These are phyloP conservation scores for Helotiales sp. DNA, from an alignment of 2,329 filamentous ascomycete genomes.

Conservation along the genomic window DNA sequence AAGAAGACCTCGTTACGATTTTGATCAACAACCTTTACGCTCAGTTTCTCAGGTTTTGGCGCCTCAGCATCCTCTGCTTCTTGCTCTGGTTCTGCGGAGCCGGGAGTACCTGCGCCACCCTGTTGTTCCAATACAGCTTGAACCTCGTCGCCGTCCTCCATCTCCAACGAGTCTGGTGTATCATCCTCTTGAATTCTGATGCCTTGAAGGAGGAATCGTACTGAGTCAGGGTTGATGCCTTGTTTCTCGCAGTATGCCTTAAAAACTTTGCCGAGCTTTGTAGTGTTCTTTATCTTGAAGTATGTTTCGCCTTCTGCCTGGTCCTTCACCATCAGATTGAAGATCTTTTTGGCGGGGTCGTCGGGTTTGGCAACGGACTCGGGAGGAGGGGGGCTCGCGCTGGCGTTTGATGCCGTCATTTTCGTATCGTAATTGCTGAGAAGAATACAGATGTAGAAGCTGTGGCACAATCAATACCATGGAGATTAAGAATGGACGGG, in stretches of 20 bases:
- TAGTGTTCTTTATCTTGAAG: conserved; percentile 20
- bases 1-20: conserved; percentile 5
- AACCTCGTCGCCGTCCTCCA: conserved; percentile 23
- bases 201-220: conserved; percentile 22
- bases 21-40: conserved; percentile 8
- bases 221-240: conserved; percentile 1
- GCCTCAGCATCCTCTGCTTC: background rate
- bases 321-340: conserved; percentile 19
- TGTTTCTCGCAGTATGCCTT: conserved; percentile 12
- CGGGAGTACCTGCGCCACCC: conserved; percentile 8
- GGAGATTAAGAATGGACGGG: too few species aligned
- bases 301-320: conserved; percentile 13
- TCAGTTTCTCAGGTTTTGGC: background rate
- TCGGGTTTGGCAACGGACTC: background rate
- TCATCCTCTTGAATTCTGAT: conserved; percentile 16
- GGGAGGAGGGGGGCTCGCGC: background rate
- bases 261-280: conserved; percentile 20
- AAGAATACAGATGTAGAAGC: background rate
- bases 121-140: conserved; percentile 18
- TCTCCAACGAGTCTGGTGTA: conserved; percentile 16
- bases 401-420: background rate
- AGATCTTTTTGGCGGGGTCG: background rate
- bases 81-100: background rate
- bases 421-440: background rate
- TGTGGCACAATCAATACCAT: too few species aligned